Conservation (phyloP, 257 asterid genomes). For the Mitragyna speciosa region DNA sequence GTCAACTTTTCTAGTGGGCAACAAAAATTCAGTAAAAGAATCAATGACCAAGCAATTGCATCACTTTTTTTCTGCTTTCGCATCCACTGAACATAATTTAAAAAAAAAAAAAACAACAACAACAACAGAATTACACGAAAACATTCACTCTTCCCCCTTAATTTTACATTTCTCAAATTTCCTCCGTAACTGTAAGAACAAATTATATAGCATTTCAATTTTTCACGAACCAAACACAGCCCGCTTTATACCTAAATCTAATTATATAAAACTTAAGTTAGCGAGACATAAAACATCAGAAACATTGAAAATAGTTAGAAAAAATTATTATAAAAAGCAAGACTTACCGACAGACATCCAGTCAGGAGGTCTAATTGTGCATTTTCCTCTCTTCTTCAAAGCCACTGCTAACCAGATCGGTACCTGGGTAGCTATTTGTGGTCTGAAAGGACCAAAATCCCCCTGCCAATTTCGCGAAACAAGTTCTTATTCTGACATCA, state of each 20-base stretch:
- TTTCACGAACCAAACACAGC: background rate
- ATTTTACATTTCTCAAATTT: background rate
- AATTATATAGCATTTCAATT: background rate
- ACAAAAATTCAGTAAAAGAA: constrained; percentile 21
- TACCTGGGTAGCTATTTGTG: constrained; percentile 70
- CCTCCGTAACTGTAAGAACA: background rate
- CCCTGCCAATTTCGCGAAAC: constrained; percentile 38
- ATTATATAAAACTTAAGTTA: background rate
- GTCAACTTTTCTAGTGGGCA: constrained; percentile 63
- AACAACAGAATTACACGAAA: background rate
- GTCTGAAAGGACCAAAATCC: constrained; percentile 82
- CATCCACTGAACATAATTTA: background rate
- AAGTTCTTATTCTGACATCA: too few species aligned
- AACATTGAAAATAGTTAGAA: background rate
- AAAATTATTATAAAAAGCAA: background rate
- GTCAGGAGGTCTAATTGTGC: constrained; percentile 79
- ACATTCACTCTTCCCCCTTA: background rate
- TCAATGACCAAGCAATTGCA: background rate
- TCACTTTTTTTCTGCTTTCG: background rate
- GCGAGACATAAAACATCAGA: background rate
- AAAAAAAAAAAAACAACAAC: background rate
- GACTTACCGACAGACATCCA: constrained; percentile 91
- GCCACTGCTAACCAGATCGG: constrained; percentile 96
- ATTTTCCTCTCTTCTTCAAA: constrained; percentile 90
- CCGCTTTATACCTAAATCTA: background rate